Evolutionary conservation across 108 stramenopile genomes (phyloP).

Genomic region (Nannochloropsis oceanica): DNA sequence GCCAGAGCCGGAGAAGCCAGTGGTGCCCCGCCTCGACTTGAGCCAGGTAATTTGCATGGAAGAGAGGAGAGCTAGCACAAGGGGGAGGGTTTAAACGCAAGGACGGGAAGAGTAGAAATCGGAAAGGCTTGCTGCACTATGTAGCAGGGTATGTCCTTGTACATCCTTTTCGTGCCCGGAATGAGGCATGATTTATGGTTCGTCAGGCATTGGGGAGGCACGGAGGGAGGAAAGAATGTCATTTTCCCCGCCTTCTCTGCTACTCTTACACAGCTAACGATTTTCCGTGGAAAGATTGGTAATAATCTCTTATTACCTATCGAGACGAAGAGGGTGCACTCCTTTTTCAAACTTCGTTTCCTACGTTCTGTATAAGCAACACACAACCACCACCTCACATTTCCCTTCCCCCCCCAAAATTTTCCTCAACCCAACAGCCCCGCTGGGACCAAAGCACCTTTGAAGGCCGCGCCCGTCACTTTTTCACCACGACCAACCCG

Average conservation of each 20-base stretch:
- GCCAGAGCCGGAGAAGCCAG: not conserved
- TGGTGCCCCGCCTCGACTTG: not conserved
- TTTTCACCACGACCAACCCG: slow-evolving; percentile 41
- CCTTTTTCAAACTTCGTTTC: too few relatives aligned
- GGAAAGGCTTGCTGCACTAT: not conserved
- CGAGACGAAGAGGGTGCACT: not conserved
- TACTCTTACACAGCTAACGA: not conserved
- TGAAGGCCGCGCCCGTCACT: slow-evolving; percentile 34
- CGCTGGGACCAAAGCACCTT: slow-evolving; percentile 39
- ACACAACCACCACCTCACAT: not conserved
- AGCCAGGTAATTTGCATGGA: not conserved
- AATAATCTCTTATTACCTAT: not conserved
- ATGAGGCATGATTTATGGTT: too few relatives aligned
- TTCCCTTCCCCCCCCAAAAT: not conserved
- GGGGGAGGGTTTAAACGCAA: not conserved
- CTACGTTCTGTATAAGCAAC: not conserved
- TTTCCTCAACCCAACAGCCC: slow-evolving; percentile 2
- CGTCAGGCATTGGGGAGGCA: not conserved
- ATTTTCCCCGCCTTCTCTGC: too few relatives aligned
- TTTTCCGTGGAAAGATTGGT: not conserved
- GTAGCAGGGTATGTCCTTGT: too few relatives aligned
- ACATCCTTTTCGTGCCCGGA: too few relatives aligned
- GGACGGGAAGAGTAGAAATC: too few relatives aligned
- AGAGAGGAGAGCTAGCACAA: not conserved
- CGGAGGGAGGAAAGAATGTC: too few relatives aligned